Conservation (phyloP, 495 filamentous ascomycete species). For the Annulohypoxylon stygium region DNA sequence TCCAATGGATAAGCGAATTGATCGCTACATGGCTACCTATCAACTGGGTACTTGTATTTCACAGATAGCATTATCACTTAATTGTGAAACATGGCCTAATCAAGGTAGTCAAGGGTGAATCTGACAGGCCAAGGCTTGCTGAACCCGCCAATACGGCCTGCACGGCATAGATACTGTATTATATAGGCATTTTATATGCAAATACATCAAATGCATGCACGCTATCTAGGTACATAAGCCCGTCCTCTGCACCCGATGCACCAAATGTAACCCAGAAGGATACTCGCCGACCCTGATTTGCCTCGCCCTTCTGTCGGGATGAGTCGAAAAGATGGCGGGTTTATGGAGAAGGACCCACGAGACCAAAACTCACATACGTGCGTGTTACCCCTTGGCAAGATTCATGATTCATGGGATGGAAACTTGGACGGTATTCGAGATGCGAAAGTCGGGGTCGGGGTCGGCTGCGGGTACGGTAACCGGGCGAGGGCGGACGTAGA, state of each 20-base stretch:
- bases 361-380: slow-evolving; percentile 13
- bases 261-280: not conserved
- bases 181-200: slow-evolving; percentile 15
- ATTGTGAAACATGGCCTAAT: slow-evolving; percentile 11
- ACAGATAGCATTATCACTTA: not conserved
- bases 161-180: slow-evolving; percentile 5
- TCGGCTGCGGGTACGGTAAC: not conserved
- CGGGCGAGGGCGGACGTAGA: not conserved
- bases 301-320: slow-evolving; percentile 8
- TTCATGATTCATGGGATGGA: not conserved
- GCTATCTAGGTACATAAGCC: slow-evolving; percentile 21
- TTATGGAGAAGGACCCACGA: slow-evolving; percentile 17
- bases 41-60: not conserved
- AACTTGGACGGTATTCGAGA: slow-evolving; percentile 21
- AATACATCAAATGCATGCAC: slow-evolving; percentile 14
- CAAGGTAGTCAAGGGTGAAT: not conserved
- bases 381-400: slow-evolving; percentile 16
- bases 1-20: slow-evolving; percentile 23
- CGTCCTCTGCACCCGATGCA: not conserved
- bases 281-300: slow-evolving; percentile 6
- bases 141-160: slow-evolving; percentile 7
- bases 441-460: slow-evolving; percentile 27
- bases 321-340: slow-evolving; percentile 26
- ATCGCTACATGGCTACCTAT: not conserved
- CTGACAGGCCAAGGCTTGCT: slow-evolving; percentile 7